A percentile compares a stretch with the other conserved stretches of the same genome.
These are phyloP conservation scores for Xylaria castorea DNA, from an alignment of 495 filamentous ascomycete genomes.

Conservation along the genomic window DNA sequence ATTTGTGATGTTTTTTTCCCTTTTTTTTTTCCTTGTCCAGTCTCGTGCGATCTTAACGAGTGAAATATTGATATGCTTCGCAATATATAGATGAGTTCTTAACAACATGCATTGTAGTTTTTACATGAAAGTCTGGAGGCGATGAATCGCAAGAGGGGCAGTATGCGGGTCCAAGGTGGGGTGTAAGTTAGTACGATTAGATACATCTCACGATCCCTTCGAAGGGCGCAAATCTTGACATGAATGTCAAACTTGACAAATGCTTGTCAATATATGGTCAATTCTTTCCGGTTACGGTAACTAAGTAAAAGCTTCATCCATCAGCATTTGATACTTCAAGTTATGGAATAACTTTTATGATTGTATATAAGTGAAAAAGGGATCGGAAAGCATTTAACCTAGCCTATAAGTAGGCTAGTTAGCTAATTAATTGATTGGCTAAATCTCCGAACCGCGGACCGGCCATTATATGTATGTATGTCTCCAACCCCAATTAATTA, in stretches of 20 bases:
- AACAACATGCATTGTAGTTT: not conserved
- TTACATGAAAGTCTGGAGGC: not conserved
- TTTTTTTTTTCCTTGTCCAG: not conserved
- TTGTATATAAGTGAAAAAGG: not conserved
- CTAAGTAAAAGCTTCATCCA: not conserved
- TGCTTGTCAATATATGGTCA: not conserved
- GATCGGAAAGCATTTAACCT: not conserved
- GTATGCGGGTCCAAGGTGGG: conserved; percentile 2
- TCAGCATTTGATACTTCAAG: not conserved
- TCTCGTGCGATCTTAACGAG: not conserved
- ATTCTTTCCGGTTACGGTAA: not conserved
- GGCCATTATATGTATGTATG: not conserved
- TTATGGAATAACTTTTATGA: not conserved
- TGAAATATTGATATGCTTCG: not conserved
- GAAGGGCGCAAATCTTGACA: conserved; percentile 3
- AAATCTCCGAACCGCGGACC: not conserved
- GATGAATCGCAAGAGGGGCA: conserved; percentile 7
- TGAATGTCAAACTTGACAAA: not conserved
- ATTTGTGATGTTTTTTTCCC: not conserved
- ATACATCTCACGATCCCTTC: not conserved
- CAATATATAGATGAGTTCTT: conserved; percentile 5
- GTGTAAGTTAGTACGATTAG: not conserved
- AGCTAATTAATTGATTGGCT: not conserved
- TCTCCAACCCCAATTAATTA: not conserved
- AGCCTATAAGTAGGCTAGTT: too few species aligned